These are phyloP conservation scores for Phaffia rhodozyma DNA, from an alignment of 1,284 basidiomycete species.

Conservation along the genomic window DNA sequence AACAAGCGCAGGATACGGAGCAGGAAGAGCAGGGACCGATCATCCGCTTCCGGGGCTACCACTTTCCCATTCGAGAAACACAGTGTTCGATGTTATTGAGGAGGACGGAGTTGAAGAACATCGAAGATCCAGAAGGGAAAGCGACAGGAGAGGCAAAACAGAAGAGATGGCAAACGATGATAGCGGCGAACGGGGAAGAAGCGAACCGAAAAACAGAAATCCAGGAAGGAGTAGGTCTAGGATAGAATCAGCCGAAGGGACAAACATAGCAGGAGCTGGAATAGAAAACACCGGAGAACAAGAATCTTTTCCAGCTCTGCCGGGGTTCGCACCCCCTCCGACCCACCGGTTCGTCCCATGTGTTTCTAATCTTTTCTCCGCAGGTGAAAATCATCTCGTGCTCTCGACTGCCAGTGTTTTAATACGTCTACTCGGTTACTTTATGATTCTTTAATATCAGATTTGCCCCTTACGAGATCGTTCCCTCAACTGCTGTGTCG, in stretches of 20 bases:
- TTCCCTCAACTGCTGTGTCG: slow-evolving; percentile 63
- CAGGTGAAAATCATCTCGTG: no score
- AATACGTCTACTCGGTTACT: neutral
- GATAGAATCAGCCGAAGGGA: neutral
- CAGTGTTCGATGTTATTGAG: no score
- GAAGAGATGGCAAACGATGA: neutral
- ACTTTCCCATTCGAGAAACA: no score
- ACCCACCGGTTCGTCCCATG: slow-evolving; percentile 25
- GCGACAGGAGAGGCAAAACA: neutral
- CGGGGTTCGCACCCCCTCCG: slow-evolving; percentile 79
- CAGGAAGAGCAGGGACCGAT: no score
- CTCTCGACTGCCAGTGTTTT: no score
- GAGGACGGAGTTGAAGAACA: neutral
- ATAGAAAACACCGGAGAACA: slow-evolving; percentile 4
- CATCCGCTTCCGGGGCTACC: no score
- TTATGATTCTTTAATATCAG: slow-evolving; percentile 51
- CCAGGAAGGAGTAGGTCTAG: neutral
- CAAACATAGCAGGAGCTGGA: neutral
- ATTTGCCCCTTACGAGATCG: slow-evolving; percentile 79
- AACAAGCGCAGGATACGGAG: no score
- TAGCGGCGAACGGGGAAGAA: neutral
- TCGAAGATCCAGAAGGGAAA: neutral
- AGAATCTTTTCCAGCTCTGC: slow-evolving; percentile 59
- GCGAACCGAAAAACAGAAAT: neutral
- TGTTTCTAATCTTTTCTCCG: neutral